These are phyloP conservation scores for Linum tenue DNA, from an alignment of 345 rosid species.

Conservation along the genomic window DNA sequence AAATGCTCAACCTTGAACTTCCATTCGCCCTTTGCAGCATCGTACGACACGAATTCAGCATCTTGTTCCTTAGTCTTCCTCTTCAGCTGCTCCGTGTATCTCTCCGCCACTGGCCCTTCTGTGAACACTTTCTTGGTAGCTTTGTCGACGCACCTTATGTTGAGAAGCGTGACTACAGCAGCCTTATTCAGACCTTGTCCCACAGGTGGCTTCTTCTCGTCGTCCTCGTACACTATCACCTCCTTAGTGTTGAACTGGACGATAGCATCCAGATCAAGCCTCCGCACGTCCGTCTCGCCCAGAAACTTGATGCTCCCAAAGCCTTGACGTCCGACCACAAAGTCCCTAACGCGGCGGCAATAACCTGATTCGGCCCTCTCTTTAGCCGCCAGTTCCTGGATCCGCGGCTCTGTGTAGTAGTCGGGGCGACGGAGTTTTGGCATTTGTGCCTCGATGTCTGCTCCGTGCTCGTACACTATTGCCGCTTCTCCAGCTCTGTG, in stretches of 20 bases:
- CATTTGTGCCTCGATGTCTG: conserved; percentile 82
- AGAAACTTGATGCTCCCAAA: conserved; percentile 79
- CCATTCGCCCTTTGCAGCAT: conserved; percentile 79
- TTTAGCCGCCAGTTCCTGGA: conserved; percentile 88
- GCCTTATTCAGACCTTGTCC: conserved; percentile 95
- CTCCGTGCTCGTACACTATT: conserved; percentile 67
- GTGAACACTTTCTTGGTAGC: conserved; percentile 57
- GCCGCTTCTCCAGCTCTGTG: conserved; percentile 79
- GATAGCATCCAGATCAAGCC: conserved; percentile 68
- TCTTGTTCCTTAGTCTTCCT: conserved; percentile 86
- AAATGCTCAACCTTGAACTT: conserved; percentile 79
- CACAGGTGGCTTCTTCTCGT: conserved; percentile 74
- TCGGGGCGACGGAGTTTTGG: conserved; percentile 77
- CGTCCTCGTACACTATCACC: conserved; percentile 95
- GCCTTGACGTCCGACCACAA: conserved; percentile 79
- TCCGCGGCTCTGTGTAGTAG: conserved; percentile 84
- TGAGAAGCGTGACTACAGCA: conserved; percentile 87
- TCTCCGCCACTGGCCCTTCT: conserved; percentile 62
- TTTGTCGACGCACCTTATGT: conserved; percentile 79
- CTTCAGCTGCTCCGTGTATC: conserved; percentile 75
- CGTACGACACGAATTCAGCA: conserved; percentile 75
- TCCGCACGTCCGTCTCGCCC: conserved; percentile 79
- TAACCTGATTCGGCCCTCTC: conserved; percentile 75
- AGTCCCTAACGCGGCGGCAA: conserved; percentile 64
- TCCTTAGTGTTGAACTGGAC: conserved; percentile 81